These are phyloP conservation scores for Viridothelium virens DNA, from an alignment of 495 filamentous ascomycete species.

Conservation along the genomic window DNA sequence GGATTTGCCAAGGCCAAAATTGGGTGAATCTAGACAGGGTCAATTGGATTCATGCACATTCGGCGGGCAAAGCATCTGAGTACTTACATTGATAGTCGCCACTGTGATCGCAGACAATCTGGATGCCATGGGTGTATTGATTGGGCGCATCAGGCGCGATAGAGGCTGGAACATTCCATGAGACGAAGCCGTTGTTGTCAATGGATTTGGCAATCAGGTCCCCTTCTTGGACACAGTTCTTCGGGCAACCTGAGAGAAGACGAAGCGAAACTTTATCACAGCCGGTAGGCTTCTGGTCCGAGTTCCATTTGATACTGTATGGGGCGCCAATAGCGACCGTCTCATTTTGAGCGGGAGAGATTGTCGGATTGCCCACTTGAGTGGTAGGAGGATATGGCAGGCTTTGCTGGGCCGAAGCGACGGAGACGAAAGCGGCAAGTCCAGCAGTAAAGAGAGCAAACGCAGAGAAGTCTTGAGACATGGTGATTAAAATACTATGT, in stretches of 20 bases:
- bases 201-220: conserved; percentile 4
- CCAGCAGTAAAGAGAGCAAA: conserved; percentile 40
- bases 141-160: neutral
- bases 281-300: neutral
- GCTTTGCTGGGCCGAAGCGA: neutral
- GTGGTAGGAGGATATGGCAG: neutral
- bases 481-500: conserved; percentile 17
- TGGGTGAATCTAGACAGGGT: neutral
- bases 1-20: neutral
- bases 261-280: neutral
- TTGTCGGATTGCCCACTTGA: neutral
- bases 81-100: conserved; percentile 4
- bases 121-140: neutral
- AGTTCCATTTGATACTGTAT: neutral
- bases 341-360: neutral
- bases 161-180: neutral
- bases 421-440: conserved; percentile 30
- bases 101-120: conserved; percentile 3
- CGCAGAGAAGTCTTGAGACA: conserved; percentile 36
- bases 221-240: neutral
- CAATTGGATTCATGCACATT: neutral
- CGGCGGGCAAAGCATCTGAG: neutral
- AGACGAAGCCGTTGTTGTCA: neutral
- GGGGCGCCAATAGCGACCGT: neutral
- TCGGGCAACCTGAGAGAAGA: neutral